Base-by-base conservation (phyloP, 2,329 filamentous ascomycete species). In the Rasamsonia emersonii region DNA sequence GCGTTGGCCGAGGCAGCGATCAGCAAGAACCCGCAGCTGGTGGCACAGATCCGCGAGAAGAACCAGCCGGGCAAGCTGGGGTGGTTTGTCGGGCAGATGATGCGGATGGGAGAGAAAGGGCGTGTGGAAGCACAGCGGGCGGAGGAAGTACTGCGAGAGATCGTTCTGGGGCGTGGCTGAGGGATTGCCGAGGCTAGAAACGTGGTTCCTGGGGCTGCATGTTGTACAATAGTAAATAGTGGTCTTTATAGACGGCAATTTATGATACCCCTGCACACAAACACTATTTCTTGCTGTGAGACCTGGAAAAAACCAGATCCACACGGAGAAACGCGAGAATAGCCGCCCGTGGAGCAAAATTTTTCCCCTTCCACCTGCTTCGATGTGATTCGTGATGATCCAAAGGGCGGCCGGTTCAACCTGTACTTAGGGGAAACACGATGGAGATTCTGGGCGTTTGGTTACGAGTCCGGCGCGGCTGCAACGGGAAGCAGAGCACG, bases 1-100 rank as follows among this genome's bases (percentile, higher is more conserved):
- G 52, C 54, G 0, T 51, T 81, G 30, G 77, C 76, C 0, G 55
- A 64, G 28, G 53, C 53, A 3, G 60, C 79, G 9, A 58, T 82
- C 29, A 54, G 62, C 1, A 62, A 66, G 36, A 75, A 77, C 38
- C 64, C 65, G 1, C 62, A 71, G 21, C 71, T 77, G 59, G 75
- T 77, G 2, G 59, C 65, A 33, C 70, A 76, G 32, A 76, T 82
- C 30, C 61, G 68, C 24, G 61, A 65, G 28, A 76, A 73, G 46
- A 69, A 71, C 0, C 74, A 79, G 42, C 60, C 64, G 18, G 74
- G 75, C n/a, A 83, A 82, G 53, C 53, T 79, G 5, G 76, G 75
- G 45, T 82, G 72, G 63, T 71, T 82, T 44, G 70, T 83, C 9
- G 79, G 79, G 8, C 73, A 79, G 53, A 79, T 82, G 72, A 76